Base-by-base conservation (phyloP, 2,329 filamentous ascomycete species). In the Fusarium brachygibbosum region DNA sequence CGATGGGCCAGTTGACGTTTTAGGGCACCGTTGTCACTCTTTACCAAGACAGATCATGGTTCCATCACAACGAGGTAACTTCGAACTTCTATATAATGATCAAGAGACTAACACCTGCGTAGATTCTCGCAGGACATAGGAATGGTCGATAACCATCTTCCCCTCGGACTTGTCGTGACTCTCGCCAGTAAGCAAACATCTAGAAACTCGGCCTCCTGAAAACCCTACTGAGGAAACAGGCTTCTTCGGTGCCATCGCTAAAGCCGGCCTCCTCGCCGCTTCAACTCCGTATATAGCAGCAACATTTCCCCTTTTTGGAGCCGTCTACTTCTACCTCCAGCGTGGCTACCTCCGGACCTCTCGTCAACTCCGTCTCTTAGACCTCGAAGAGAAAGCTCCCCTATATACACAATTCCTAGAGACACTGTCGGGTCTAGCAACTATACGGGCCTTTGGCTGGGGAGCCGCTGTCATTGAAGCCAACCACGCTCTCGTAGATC, bases 361-460 rank as follows among this genome's bases (percentile, higher is more conserved):
- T 1, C 75, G 82, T 1, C 82, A 83, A 49, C 64, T 83, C 3
- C 78, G 82, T 5, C 68, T 81, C 4, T 72, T 83, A 3, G 81
- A 83, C 23, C 75, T 83, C 1, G 81, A 83, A 62, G 76, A 79
- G 6, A 82, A 82, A 49, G 76, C 77, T 1, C 81, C 81, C 1
- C 60, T 83, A 0, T 82, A 81, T 48, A 78, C 78, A 0, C 76
- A 78, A 11, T 81, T 83, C 53, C 76, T 81, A 11, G 86, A 88
- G 57, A 83, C 83, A 0, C 69, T 86, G 1, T 75, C 78, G 11
- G 85, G 85, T 0, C 68, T 87, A 0, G 66, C 79, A 1, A 87
- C 84, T 0, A 82, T 88, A 35, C 82, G 87, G 12, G 85, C 87
- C 2, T 89, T 88, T 63, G 82, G 79, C 2, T 86, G 85, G 85